Conservation (phyloP, 257 asterid genomes). For the Capsicum baccatum region DNA sequence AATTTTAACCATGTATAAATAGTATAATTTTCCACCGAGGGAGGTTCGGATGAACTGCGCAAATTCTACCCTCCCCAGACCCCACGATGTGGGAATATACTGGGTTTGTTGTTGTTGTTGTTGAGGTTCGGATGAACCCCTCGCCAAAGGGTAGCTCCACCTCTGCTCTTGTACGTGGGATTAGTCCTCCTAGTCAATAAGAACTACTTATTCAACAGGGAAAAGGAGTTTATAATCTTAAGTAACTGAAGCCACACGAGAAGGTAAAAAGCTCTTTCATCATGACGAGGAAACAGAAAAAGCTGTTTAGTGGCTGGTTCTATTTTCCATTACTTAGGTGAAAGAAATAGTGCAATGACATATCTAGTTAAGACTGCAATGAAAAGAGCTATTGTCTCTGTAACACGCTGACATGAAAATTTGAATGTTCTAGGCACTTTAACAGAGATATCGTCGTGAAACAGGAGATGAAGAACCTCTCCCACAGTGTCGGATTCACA, state of each 20-base stretch:
- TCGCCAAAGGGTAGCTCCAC: no score
- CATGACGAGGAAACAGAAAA: background rate
- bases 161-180: background rate
- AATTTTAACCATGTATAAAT: no score
- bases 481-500: background rate
- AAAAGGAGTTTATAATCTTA: background rate
- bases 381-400: background rate
- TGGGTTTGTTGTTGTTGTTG: no score
- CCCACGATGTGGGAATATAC: no score
- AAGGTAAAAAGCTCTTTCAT: background rate
- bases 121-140: no score
- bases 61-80: no score
- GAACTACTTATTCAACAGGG: slow-evolving; percentile 1
- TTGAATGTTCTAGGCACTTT: background rate
- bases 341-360: background rate
- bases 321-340: background rate
- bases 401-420: background rate
- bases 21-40: no score
- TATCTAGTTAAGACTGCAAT: background rate
- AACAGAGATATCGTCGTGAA: background rate
- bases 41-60: no score
- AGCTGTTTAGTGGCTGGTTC: no score
- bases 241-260: background rate
- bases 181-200: background rate
- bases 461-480: background rate